Percentiles rank a stretch among this genome's conserved stretches.
These are phyloP conservation scores for Neopestalotiopsis sp. DNA, from an alignment of 2,329 filamentous ascomycete species.

Conservation along the genomic window DNA sequence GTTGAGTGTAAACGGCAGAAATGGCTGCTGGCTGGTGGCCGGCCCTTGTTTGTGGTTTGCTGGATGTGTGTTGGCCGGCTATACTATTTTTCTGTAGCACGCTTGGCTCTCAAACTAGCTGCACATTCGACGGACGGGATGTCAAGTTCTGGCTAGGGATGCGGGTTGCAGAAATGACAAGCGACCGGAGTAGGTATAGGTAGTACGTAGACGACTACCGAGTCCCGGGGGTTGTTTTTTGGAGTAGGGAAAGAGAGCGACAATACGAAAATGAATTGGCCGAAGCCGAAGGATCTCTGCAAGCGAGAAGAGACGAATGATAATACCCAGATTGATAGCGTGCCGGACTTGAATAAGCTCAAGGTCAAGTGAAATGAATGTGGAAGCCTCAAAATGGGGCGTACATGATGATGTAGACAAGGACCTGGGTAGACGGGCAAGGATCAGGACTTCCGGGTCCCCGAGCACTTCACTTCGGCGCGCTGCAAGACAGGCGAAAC, in stretches of 20 bases:
- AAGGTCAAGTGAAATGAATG: not conserved
- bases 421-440: not conserved
- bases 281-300: not conserved
- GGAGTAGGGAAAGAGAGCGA: not conserved
- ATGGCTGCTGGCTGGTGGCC: not conserved
- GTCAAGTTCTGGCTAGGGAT: not conserved
- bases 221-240: not conserved
- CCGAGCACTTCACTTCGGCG: not conserved
- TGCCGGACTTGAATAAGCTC: not conserved
- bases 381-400: conserved; percentile 5
- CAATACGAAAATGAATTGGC: not conserved
- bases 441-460: not conserved
- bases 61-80: not conserved
- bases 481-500: too few relatives aligned
- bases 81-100: not conserved
- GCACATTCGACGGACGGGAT: not conserved
- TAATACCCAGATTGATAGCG: not conserved
- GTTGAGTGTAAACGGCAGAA: not conserved
- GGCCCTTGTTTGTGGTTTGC: too few relatives aligned
- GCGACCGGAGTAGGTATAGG: not conserved
- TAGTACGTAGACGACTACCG: not conserved
- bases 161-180: too few relatives aligned
- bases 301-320: not conserved
- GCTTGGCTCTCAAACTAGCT: not conserved
- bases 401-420: not conserved